phyloP scores from a whole-genome alignment of 1,284 basidiomycete genomes.

The Sanghuangporus weigelae region DNA sequence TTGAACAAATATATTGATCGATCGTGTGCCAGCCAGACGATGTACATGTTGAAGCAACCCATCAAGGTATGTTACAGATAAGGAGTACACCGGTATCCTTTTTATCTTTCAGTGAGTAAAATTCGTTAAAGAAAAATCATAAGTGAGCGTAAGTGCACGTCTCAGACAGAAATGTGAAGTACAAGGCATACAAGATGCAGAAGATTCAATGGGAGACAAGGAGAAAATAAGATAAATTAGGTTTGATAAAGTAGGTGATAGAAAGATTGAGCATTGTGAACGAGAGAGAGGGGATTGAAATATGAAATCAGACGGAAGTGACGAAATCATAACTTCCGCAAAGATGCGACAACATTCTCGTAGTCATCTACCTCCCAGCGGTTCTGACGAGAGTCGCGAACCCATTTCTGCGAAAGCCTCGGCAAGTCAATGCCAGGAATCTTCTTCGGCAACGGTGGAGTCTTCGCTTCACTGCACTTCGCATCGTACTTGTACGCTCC shows the following conservation, averaged over 20 bases:
- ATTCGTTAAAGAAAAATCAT: background rate
- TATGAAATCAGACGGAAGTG: background rate
- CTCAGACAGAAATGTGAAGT: background rate
- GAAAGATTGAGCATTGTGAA: background rate
- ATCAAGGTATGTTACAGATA: background rate
- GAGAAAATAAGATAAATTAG: background rate
- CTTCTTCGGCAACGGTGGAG: background rate
- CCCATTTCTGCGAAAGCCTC: constrained; percentile 2
- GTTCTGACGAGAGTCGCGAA: constrained; percentile 7
- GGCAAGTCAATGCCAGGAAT: background rate
- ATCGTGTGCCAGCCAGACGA: background rate
- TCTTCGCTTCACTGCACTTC: background rate
- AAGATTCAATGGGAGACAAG: background rate
- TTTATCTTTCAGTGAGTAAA: background rate
- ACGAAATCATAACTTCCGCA: constrained; percentile 8
- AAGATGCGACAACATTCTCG: constrained; percentile 13
- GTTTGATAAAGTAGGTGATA: background rate
- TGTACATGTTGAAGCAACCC: background rate
- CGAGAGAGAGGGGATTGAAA: background rate
- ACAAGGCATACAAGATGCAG: background rate
- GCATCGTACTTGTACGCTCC: background rate
- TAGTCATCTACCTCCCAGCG: constrained; percentile 16
- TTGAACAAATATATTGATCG: background rate
- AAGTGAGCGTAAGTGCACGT: background rate
- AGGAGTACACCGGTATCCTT: background rate